Evolutionary conservation across 2,329 filamentous ascomycete genomes (phyloP), one percentile per base, ranked within the genome.

Genomic region (Neonectria hederae): DNA sequence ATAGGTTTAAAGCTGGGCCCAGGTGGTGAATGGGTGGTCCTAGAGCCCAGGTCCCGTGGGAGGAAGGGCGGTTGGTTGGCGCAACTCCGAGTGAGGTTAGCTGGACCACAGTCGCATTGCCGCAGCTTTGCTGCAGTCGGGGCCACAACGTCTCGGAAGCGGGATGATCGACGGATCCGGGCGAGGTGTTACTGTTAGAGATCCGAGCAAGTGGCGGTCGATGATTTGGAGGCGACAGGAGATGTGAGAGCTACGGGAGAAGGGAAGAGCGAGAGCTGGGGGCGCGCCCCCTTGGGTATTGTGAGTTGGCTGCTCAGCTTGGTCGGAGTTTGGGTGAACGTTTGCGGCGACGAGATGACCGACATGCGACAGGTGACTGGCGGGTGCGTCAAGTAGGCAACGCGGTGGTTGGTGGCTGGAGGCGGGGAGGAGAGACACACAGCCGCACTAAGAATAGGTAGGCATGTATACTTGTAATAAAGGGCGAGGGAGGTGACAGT

Each of bases 61-160:
- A 38, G 42, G 19, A 21, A 48, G 32, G 40, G 30, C 26, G 51
- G 52, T 64, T 53, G 28, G 59, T 65, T 45, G 63, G 63, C 63
- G 68, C 67, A 68, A 57, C 63, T 67, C 58, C 57, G 54, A 62
- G 63, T 53, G 42, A 43, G 61, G 57, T 54, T 63, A 59, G 64
- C 42, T 59, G 54, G 54, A 63, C 68, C 67, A 67, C 66, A 65
- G 72, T 73, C 68, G 72, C 72, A 74, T 74, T 67, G 68, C 69
- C 63, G 60, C 64, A 49, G 56, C 60, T 54, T 24, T 58, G 64
- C 40, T 51, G 51, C 54, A 57, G 48, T 68, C 57, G 59, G 55
- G 63, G 68, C 57, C 63, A 70, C 62, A 52, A 48, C 46, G 62
- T 67, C 72, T 71, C 68, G 62, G 61, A 61, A 54, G 62, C 54